A percentile compares a stretch with the other conserved stretches of the same genome.
Conservation (phyloP, 768 basidiomycete genomes). For the Hericium alpestre region DNA sequence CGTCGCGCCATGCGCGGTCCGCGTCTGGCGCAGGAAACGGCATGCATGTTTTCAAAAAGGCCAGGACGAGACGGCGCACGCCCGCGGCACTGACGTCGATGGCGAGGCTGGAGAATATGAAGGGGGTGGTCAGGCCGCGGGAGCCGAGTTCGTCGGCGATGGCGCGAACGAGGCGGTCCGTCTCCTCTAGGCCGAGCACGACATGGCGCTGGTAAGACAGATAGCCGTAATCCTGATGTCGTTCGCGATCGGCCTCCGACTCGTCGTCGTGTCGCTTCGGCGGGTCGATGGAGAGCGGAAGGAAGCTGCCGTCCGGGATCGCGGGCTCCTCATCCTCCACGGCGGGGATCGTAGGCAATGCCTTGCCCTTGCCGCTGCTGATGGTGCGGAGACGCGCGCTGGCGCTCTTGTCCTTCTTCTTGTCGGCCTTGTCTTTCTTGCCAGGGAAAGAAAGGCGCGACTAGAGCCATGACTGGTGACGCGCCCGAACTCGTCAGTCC, state of each 20-base stretch:
- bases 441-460: conserved; percentile 18
- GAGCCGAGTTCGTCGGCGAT: conserved; percentile 60
- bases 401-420: conserved; percentile 33
- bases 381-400: conserved; percentile 30
- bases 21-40: conserved; percentile 23
- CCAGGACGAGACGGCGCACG: conserved; percentile 66
- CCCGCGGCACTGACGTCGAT: conserved; percentile 73
- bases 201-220: conserved; percentile 65
- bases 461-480: conserved; percentile 36
- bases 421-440: conserved; percentile 22
- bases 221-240: conserved; percentile 54
- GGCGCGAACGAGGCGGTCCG: conserved; percentile 60
- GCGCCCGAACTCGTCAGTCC: conserved; percentile 58
- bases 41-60: conserved; percentile 62
- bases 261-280: conserved; percentile 16
- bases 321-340: conserved; percentile 21
- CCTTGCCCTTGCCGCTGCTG: conserved; percentile 25
- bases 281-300: conserved; percentile 24
- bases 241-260: conserved; percentile 7
- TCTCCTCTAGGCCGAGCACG: conserved; percentile 65
- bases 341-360: conserved; percentile 25
- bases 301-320: conserved; percentile 26
- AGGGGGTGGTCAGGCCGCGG: conserved; percentile 73
- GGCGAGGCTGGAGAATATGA: conserved; percentile 83
- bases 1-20: conserved; percentile 60